Evolutionary conservation across 2,329 filamentous ascomycete species (phyloP), one percentile per base, ranked within the genome.

Genomic region (Aspergillus tanneri): DNA sequence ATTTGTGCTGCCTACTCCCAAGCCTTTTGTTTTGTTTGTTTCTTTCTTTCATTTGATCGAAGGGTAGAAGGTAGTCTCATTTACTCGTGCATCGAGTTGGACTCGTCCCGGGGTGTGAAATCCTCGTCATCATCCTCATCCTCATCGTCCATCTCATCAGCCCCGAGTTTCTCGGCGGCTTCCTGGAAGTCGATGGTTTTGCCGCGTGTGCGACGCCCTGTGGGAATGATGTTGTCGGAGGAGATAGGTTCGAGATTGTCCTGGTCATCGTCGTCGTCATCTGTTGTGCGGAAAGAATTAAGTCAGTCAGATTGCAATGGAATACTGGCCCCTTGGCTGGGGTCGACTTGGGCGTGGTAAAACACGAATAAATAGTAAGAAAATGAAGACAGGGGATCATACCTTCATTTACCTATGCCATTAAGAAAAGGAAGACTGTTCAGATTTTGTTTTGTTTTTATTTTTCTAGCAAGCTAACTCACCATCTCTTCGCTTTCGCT

Each of bases 111-210:
- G 16, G 54, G 58, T 22, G 65, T 56, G 41, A 69, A 67, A 53
- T 72, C 73, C 48, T 75, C 71, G 50, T 72, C 73, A 44, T 75
- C 69, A n/a, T 68, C 70, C 12, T 73, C 73, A 55, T 88, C 86
- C 52, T 85, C 83, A 45, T 80, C 79, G 25, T 78, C 74, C 67
- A 81, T 80, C 30, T 79, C 75, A 19, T 81, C 83, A 37, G 84
- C 86, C 36, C 90, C 89, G 23, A 87, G 81, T 71, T 95, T 84
- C 72, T 87, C 80, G 21, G 89, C 90, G 16, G 91, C 91, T 77
- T 95, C 90, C 64, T 87, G 87, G 74, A 89, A 97, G 79, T 97
- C 89, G 69, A 97, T 96, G 65, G 85, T 81, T 72, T 89, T 88
- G 67, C 91, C 91, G 65, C 92, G 92, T 55, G 92, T 97, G 72